phyloP scores from a whole-genome alignment of 2,329 filamentous ascomycete genomes.

The Epicoccum nigrum region DNA sequence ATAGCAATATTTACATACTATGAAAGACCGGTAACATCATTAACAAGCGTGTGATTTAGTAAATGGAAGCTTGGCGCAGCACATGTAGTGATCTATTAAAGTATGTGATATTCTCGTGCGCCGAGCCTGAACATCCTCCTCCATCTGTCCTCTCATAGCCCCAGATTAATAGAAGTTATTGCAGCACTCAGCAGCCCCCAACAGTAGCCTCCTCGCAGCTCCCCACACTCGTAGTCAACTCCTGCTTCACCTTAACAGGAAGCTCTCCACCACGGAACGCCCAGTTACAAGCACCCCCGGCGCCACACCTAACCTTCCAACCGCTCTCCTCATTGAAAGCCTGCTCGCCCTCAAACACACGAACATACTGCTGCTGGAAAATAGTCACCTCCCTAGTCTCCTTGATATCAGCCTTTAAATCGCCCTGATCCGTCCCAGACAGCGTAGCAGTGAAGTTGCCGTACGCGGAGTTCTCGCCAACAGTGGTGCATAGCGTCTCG shows the following conservation, averaged over 20 bases:
- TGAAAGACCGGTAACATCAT: too few relatives aligned
- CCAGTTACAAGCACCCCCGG: background rate
- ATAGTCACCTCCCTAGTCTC: conserved; percentile 5
- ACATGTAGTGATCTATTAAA: too few relatives aligned
- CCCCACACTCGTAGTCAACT: conserved; percentile 4
- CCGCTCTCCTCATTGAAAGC: background rate
- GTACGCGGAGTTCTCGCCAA: background rate
- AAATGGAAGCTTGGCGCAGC: too few relatives aligned
- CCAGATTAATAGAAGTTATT: background rate
- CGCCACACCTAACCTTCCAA: background rate
- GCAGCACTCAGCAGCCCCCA: background rate
- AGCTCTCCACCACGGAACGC: background rate
- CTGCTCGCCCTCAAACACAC: conserved; percentile 4
- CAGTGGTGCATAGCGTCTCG: background rate
- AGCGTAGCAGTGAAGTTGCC: conserved; percentile 11
- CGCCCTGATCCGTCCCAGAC: background rate
- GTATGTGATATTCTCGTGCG: too few relatives aligned
- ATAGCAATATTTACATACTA: too few relatives aligned
- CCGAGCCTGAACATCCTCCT: too few relatives aligned
- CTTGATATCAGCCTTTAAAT: conserved; percentile 6
- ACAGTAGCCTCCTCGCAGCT: conserved; percentile 2
- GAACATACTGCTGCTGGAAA: background rate
- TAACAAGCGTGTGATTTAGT: too few relatives aligned
- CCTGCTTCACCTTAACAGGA: conserved; percentile 4
- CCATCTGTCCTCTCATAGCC: too few relatives aligned